phyloP scores from a whole-genome alignment of 805 yeast species.

The Myxozyma geophila region DNA sequence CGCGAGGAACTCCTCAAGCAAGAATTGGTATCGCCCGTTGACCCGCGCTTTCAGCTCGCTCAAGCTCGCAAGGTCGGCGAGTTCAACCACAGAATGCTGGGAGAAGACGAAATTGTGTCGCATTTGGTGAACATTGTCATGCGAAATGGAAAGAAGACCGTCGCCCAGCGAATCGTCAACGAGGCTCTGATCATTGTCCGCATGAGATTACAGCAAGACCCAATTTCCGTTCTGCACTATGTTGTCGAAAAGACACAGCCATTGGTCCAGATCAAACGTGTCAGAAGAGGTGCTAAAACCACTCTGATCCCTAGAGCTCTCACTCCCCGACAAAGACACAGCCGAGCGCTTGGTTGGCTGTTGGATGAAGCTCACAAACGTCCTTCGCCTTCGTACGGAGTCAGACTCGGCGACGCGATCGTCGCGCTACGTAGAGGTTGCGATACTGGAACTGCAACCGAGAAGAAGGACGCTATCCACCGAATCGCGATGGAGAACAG shows the following conservation, averaged over 20 bases:
- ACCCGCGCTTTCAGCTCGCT: slow-evolving; percentile 16
- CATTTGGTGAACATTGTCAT: slow-evolving; percentile 82
- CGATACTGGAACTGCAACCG: slow-evolving; percentile 44
- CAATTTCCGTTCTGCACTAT: slow-evolving; percentile 72
- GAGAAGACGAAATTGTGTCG: slow-evolving; percentile 30
- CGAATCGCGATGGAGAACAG: slow-evolving; percentile 79
- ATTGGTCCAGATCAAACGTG: slow-evolving; percentile 72
- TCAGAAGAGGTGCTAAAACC: slow-evolving; percentile 83
- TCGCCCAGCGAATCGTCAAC: slow-evolving; percentile 72
- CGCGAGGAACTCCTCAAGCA: background rate
- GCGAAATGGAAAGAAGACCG: slow-evolving; percentile 87
- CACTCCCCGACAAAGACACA: slow-evolving; percentile 76
- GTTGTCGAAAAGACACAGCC: slow-evolving; percentile 86
- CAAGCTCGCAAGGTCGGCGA: slow-evolving; percentile 20
- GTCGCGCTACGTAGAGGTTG: slow-evolving; percentile 43
- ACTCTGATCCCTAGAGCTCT: slow-evolving; percentile 82
- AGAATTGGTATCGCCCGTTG: slow-evolving; percentile 1
- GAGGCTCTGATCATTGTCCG: slow-evolving; percentile 80
- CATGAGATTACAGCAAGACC: slow-evolving; percentile 75
- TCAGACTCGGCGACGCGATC: slow-evolving; percentile 89
- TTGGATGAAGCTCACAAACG: slow-evolving; percentile 81
- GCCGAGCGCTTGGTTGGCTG: slow-evolving; percentile 91
- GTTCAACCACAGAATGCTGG: slow-evolving; percentile 16
- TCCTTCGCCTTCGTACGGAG: slow-evolving; percentile 78
- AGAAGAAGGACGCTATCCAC: slow-evolving; percentile 80